Evolutionary conservation across 495 filamentous ascomycete species (phyloP), one percentile per base, ranked within the genome.

Genomic region (Penicillium samsonianum): DNA sequence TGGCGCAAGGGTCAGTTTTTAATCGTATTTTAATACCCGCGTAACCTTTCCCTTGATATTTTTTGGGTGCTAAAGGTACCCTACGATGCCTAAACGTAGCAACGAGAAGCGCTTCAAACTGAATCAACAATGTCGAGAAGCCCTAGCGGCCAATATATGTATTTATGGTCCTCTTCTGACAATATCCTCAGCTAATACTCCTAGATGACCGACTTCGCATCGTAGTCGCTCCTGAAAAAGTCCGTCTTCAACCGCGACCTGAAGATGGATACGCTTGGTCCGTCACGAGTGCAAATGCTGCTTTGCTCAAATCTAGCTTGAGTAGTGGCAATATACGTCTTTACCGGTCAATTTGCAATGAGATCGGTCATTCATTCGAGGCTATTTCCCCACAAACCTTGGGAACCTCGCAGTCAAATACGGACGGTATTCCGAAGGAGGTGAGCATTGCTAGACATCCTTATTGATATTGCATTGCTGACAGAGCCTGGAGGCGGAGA

Each of bases 211-310:
- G 28, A 30, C 9, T 9, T 30, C 8, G 9, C 8, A 2, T 30
- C 28, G 28, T 30, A 2, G 28, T 30, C 9, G 9, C 28, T 10
- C 28, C 28, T 10, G 1, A 10, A 10, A 30, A 10, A 30, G 28
- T 30, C 9, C 28, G 28, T 3, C 28, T 30, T 10, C 28, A 30
- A 30, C n/a, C n/a, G n/a, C n/a, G n/a, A n/a, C n/a, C n/a, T n/a
- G n/a, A n/a, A n/a, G n/a, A n/a, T n/a, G n/a, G 41, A 44, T 54
- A 54, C 41, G n/a, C 52, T 17, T 54, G 52, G 52, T 54, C 52
- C 9, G 41, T 45, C n/a, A 46, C 52, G 25, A 14, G 43, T 1
- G 1, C 19, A 8, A 54, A 46, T 19, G 30, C 9, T 12, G 9
- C 1, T 20, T 30, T 54, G 8, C 22, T 46, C 22, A 14, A 54